Conservation (phyloP, 257 asterid species). For the Solanum chiquidenum region DNA sequence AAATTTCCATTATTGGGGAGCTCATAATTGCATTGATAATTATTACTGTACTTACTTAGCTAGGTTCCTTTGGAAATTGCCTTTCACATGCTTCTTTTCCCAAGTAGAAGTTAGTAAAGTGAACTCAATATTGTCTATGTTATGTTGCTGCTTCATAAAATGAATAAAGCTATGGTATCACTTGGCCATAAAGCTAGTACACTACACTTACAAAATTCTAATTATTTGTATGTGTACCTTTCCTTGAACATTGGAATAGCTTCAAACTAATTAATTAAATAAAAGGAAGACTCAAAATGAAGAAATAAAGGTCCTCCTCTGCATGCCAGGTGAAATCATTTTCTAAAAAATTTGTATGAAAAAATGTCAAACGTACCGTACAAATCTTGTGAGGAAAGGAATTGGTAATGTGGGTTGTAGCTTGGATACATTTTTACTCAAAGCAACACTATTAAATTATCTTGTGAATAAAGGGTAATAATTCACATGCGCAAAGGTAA, state of each 20-base stretch:
- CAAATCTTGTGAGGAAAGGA: neutral
- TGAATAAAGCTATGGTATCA: neutral
- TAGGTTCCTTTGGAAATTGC: neutral
- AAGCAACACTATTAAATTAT: neutral
- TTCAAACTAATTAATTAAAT: neutral
- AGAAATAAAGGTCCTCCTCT: neutral
- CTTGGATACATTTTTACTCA: neutral
- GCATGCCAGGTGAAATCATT: neutral
- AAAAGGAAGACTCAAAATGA: neutral
- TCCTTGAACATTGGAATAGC: neutral
- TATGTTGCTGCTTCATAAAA: neutral
- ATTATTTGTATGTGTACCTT: neutral
- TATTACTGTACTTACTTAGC: neutral
- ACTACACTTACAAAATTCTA: neutral
- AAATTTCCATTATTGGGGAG: neutral
- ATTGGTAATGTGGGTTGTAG: neutral
- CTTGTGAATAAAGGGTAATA: neutral
- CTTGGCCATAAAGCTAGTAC: neutral
- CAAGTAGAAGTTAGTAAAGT: neutral
- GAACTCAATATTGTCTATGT: neutral
- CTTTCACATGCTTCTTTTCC: neutral
- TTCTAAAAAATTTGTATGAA: neutral
- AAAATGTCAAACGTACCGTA: neutral
- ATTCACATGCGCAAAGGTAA: neutral
- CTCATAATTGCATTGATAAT: neutral